Base-by-base conservation (phyloP, 768 basidiomycete species). In the Hirschioporus abietinus region DNA sequence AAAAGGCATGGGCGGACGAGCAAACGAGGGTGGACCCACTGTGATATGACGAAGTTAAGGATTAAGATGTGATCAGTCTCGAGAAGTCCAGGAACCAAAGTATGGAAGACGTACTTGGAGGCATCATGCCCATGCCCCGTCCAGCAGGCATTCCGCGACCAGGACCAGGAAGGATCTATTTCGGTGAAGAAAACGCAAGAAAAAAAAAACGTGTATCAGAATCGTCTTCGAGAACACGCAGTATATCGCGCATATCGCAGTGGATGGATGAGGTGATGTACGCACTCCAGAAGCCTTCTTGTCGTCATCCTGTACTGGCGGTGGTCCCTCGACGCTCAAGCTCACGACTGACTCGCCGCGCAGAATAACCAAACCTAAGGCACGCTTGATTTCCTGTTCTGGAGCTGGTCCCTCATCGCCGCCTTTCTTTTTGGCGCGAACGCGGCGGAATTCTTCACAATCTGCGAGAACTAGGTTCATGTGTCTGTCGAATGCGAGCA, bases 401-500 rank as follows among this genome's bases (percentile, higher is more conserved):
- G 86, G 86, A 7, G 85, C 87, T 4, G 87, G 84, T 75, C 89
- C 92, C 52, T 74, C 78, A 79, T 88, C 89, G 27, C 92, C 92
- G 17, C 86, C 75, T 81, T 96, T 92, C 82, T 95, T 95, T 84
- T 99, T 98, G 52, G 91, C 91, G 70, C 92, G 82, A 58, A 99
- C 89, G 70, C 92, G 88, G 73, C 97, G 82, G 76, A 99, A 99
- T 79, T 99, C 97, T 78, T 99, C 97, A 75, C 96, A 98, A 72
- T 99, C 97, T 18, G 96, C 95, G 65, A 99, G 81, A 60, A 99
- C 97, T 72, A 99, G 84, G 80, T 99, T 99, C 97, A 99, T 99
- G 79, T 99, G 97, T 74, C 93, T 90, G 82, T 99, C 97, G 77
- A 98, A 99, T 64, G 97, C 97, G 77, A 99, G 91, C 93, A 99